Evolutionary conservation across 345 rosid species (phyloP).

Genomic region (Ceriops zippeliana): DNA sequence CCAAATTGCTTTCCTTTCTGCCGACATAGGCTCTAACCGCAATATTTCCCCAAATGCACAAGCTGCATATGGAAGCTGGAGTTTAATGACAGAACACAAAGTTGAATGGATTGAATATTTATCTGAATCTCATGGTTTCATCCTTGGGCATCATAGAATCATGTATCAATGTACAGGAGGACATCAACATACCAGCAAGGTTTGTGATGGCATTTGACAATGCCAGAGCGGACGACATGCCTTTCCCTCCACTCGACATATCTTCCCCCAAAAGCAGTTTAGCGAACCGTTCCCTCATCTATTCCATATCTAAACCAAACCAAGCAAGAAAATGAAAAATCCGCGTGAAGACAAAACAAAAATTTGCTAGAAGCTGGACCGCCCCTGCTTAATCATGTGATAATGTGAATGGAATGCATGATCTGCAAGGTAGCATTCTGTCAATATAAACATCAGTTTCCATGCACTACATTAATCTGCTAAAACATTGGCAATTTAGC

Average conservation of each 20-base stretch:
- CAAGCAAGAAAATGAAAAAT: background rate
- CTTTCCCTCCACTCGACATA: conserved; percentile 50
- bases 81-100: background rate
- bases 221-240: conserved; percentile 43
- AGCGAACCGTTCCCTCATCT: conserved; percentile 42
- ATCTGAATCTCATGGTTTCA: background rate
- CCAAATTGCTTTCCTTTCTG: conserved; percentile 43
- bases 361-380: too few species aligned
- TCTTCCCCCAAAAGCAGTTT: conserved; percentile 47
- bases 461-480: background rate
- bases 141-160: background rate
- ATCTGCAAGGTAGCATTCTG: background rate
- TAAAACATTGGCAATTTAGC: background rate
- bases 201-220: conserved; percentile 50
- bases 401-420: background rate
- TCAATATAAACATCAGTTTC: background rate
- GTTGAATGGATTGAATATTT: background rate
- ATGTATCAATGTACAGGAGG: too few species aligned
- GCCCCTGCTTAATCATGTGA: too few species aligned
- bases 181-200: conserved; percentile 30
- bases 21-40: conserved; percentile 38
- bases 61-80: conserved; percentile 25
- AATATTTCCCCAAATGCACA: conserved; percentile 43
- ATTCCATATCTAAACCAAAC: conserved; percentile 32
- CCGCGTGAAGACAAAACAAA: too few species aligned